Evolutionary conservation across 2,329 filamentous ascomycete genomes (phyloP), one percentile per base, ranked within the genome.

Genomic region (Fusarium nurragi): DNA sequence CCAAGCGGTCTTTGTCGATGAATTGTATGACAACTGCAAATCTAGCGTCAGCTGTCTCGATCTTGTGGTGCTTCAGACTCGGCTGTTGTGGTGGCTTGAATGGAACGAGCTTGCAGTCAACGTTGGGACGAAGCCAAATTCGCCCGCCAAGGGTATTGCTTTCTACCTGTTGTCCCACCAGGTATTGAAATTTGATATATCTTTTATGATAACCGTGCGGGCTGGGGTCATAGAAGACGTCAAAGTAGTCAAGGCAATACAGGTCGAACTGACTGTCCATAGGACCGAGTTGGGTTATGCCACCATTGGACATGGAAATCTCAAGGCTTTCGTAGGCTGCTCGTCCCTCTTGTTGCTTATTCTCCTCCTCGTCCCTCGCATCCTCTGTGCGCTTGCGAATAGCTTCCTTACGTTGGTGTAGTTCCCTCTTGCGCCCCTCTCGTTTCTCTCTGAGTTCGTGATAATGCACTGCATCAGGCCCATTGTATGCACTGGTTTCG

Each of bases 181-280:
- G 1, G 7, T 19, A 16, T 5, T 60, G 19, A 2, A 60, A 21
- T 8, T 25, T 34, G 16, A 47, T 2, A 4, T 44, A 52, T 9
- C 32, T 23, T 4, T 19, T 59, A 7, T 16, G 25, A 2, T 28
- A 43, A 0, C 18, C 38, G 4, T 12, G 22, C 2, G 38, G 30
- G 8, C 25, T 52, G 5, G 25, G 22, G 3, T 52, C 32, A 12
- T 40, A 60, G 3, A 60, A 40, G 2, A 3, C 3, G 9, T 45
- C 22, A 26, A 60, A 44, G 54, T 52, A 59, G 12, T 59, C 54
- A 8, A 36, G 23, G 8, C 36, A 54, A 19, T 43, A 25, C 3
- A 60, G 55, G 18, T 60, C 55, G n/a, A 54, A 60, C 10, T 40
- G 41, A 4, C 39, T 47, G 14, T 54, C 36, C 6, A 60, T 10